phyloP scores from a whole-genome alignment of 371 early-diverging fungal genomes.

The Umbelopsis sp. region DNA sequence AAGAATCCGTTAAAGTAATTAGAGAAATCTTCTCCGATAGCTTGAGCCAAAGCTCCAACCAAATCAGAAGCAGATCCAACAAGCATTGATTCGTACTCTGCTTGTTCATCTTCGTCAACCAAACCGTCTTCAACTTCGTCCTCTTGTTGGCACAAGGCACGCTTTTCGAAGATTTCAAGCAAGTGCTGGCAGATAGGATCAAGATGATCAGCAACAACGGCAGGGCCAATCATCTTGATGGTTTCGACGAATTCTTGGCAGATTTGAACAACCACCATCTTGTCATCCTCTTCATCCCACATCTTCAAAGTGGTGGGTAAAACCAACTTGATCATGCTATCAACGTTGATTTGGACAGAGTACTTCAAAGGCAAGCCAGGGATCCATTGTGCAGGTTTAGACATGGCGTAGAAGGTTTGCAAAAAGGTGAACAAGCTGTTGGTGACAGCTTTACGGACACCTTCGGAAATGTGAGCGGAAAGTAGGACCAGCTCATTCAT shows the following conservation, averaged over 20 bases:
- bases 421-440: slow-evolving; percentile 77
- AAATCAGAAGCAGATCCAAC: slow-evolving; percentile 85
- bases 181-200: slow-evolving; percentile 62
- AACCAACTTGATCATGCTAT: slow-evolving; percentile 65
- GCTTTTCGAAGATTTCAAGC: slow-evolving; percentile 76
- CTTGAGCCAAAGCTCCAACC: slow-evolving; percentile 76
- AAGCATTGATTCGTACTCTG: slow-evolving; percentile 83
- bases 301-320: slow-evolving; percentile 72
- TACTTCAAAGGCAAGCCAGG: slow-evolving; percentile 70
- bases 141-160: slow-evolving; percentile 82
- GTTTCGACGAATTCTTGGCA: slow-evolving; percentile 73
- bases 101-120: slow-evolving; percentile 80
- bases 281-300: slow-evolving; percentile 85
- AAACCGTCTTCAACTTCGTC: slow-evolving; percentile 73
- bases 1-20: slow-evolving; percentile 76
- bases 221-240: slow-evolving; percentile 79
- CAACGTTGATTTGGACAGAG: slow-evolving; percentile 78
- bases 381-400: slow-evolving; percentile 68
- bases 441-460: slow-evolving; percentile 80
- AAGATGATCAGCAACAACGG: slow-evolving; percentile 67
- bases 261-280: slow-evolving; percentile 78
- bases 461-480: slow-evolving; percentile 75
- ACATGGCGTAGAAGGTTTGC: slow-evolving; percentile 73
- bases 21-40: slow-evolving; percentile 75
- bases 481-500: slow-evolving; percentile 67